Evolutionary conservation across 805 yeast genomes (phyloP).

Genomic region (Yarrowia sp.): DNA sequence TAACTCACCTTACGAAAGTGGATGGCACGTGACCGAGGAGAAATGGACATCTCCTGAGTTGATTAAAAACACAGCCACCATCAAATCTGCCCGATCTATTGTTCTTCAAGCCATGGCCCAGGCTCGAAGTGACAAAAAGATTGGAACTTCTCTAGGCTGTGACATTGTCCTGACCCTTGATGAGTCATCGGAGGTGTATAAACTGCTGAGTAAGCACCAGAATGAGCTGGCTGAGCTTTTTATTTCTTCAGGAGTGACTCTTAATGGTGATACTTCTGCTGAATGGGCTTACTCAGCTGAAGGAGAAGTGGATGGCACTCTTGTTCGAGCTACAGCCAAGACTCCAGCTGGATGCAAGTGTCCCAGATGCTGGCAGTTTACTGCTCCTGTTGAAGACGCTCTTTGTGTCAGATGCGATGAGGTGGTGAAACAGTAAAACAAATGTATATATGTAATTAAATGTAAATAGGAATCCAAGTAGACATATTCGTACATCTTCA

Average conservation of each 20-base stretch:
- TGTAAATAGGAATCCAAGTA: not conserved
- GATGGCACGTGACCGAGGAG: constrained; percentile 45
- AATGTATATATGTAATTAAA: constrained; percentile 14
- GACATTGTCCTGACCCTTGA: not conserved
- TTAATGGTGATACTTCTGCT: constrained; percentile 37
- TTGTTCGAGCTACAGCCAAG: constrained; percentile 43
- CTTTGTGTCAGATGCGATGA: constrained; percentile 68
- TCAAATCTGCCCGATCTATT: constrained; percentile 51
- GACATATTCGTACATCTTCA: too few relatives aligned
- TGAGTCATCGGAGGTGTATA: constrained; percentile 11
- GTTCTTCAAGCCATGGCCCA: constrained; percentile 54
- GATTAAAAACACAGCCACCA: constrained; percentile 45
- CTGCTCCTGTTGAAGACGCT: constrained; percentile 49
- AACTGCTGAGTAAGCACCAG: constrained; percentile 35
- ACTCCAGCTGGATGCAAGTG: constrained; percentile 61
- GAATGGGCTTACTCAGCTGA: constrained; percentile 38
- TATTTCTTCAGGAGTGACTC: constrained; percentile 59
- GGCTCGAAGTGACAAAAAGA: constrained; percentile 52
- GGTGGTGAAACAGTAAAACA: constrained; percentile 32
- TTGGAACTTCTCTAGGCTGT: constrained; percentile 27
- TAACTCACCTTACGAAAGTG: constrained; percentile 49
- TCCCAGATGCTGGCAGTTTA: constrained; percentile 92
- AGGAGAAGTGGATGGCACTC: constrained; percentile 38
- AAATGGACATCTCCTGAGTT: constrained; percentile 41
- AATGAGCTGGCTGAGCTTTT: constrained; percentile 57